phyloP scores from a whole-genome alignment of 2,329 filamentous ascomycete species.

The Botrytis porri region DNA sequence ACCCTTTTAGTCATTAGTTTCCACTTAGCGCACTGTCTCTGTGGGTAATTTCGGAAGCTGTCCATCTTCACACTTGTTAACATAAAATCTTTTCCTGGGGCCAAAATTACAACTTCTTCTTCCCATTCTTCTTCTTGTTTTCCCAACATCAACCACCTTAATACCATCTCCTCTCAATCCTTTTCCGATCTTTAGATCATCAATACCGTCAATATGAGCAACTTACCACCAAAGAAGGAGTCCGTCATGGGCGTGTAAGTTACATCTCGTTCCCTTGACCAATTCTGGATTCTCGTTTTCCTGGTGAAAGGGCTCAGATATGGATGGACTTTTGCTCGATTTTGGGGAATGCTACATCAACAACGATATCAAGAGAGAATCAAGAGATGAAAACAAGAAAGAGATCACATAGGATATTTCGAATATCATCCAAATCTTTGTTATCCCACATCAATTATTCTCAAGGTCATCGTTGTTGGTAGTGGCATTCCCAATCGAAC shows the following conservation, averaged over 20 bases:
- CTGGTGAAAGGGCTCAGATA: constrained; percentile 23
- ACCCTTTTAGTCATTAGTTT: background rate
- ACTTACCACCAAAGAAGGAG: constrained; percentile 54
- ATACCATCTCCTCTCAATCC: constrained; percentile 60
- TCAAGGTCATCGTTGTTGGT: constrained; percentile 26
- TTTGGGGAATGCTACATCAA: background rate
- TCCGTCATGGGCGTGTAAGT: constrained; percentile 67
- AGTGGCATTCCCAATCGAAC: constrained; percentile 25
- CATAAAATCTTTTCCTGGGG: constrained; percentile 29
- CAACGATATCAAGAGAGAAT: background rate
- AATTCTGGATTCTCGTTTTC: background rate
- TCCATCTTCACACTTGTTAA: constrained; percentile 21
- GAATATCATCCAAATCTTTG: background rate
- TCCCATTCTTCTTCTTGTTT: constrained; percentile 28
- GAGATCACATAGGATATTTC: background rate
- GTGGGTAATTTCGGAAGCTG: constrained; percentile 24
- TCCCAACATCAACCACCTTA: constrained; percentile 26
- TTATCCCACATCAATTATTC: constrained; percentile 7
- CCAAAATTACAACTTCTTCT: constrained; percentile 26
- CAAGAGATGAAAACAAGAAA: background rate
- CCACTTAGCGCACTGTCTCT: constrained; percentile 11
- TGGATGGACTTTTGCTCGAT: constrained; percentile 21
- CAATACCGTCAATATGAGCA: constrained; percentile 40
- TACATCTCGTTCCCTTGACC: constrained; percentile 25
- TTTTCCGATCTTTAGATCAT: constrained; percentile 43